Evolutionary conservation across 225 moss, liverwort and hornwort species (phyloP), one percentile per base, ranked within the genome.

Genomic region (Polytrichum commune): DNA sequence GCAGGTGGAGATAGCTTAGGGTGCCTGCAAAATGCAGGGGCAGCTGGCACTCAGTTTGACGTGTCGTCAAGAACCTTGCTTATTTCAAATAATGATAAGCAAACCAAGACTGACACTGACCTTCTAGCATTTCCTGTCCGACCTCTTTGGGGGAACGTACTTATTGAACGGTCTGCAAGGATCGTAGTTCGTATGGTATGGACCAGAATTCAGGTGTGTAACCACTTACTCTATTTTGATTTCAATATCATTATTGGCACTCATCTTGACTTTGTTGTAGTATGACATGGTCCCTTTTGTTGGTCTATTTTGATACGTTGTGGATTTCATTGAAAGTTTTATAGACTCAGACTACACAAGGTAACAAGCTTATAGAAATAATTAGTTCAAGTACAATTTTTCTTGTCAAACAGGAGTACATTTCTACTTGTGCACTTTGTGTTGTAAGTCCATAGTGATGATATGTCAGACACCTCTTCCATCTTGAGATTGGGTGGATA

Each of bases 1-100:
- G 60, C 88, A 96, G 95, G 96, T 75, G 96, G 96, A 32, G 82
- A 81, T 57, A 96, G 96, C 77, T 80, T 89, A 57, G 88, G 85
- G 5, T 96, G 96, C 58, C 79, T 86, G n/a, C 74, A 78, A 65
- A 96, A 96, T 78, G 79, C 90, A 60, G 96, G 92, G 73, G 96
- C 88, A 57, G 93, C 96, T 25, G 96, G 96, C 68, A 93, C 93
- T 54, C 66, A 73, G 29, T 93, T 93, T 76, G 90, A 96, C 35
- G 71, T 81, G 60, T 19, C n/a, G 58, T 70, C 68, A 60, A 83
- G 83, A 73, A 86, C 89, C 54, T 78, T 96, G 74, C 74, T 19
- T 4, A 73, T 96, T 8, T 93, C 90, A 62, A 96, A 96, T 20
- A 80, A 55, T 7, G 75, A 84, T n/a, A 84, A 84, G 81, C 65